Conservation (phyloP, 2,329 filamentous ascomycete genomes). For the Pseudogymnoascus verrucosus region DNA sequence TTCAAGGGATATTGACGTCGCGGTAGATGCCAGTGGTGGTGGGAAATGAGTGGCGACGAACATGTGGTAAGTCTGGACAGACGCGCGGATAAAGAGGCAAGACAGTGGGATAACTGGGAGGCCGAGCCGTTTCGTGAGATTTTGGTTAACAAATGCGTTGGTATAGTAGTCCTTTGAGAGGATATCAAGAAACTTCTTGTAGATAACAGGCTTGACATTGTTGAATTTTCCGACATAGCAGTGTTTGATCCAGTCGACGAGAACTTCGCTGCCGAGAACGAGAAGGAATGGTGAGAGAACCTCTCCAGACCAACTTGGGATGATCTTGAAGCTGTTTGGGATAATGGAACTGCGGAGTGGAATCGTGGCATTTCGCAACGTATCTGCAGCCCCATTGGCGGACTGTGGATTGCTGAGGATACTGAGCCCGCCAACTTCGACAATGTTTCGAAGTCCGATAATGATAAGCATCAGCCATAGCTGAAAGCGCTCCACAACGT, state of each 20-base stretch:
- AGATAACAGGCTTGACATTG: constrained; percentile 86
- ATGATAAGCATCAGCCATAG: constrained; percentile 96
- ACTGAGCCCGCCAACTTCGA: constrained; percentile 84
- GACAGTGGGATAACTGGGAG: constrained; percentile 87
- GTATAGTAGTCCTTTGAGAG: constrained; percentile 97
- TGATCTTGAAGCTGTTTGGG: constrained; percentile 81
- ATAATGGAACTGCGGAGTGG: constrained; percentile 68
- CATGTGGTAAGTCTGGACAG: constrained; percentile 96
- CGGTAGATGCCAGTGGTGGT: constrained; percentile 58
- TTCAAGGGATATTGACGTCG: constrained; percentile 58
- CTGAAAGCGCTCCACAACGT: constrained; percentile 94
- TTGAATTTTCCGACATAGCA: constrained; percentile 99
- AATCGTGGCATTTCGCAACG: constrained; percentile 43
- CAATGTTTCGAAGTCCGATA: constrained; percentile 90
- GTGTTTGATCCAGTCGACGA: constrained; percentile 95
- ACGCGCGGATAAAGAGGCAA: constrained; percentile 90
- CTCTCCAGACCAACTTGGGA: constrained; percentile 82
- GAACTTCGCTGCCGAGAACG: constrained; percentile 90
- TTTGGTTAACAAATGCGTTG: constrained; percentile 84
- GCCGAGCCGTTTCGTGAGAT: constrained; percentile 80
- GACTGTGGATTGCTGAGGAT: constrained; percentile 38
- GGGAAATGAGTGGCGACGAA: constrained; percentile 84
- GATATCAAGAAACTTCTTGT: constrained; percentile 83
- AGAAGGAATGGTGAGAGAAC: constrained; percentile 88
- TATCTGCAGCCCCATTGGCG: constrained; percentile 38